A percentile compares a stretch with the other conserved stretches of the same genome.
Conservation (phyloP, 192 early-diverging fungal species). For the Obelidium mucronatum region DNA sequence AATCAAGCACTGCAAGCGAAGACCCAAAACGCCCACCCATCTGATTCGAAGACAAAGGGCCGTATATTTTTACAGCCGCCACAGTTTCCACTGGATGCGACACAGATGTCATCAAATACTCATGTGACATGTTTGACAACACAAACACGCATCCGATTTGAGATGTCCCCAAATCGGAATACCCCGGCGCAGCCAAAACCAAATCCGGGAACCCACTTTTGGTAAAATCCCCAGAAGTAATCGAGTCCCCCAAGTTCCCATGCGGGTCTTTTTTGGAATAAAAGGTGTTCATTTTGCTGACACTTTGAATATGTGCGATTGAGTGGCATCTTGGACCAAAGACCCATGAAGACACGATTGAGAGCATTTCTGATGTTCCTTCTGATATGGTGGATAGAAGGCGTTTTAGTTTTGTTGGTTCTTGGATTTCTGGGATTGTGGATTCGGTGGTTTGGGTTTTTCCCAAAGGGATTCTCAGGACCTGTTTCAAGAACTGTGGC, state of each 20-base stretch:
- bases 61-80: neutral
- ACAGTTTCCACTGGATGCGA: neutral
- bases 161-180: slow-evolving; percentile 2
- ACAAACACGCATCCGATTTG: slow-evolving; percentile 47
- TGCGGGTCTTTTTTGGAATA: slow-evolving; percentile 35
- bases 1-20: slow-evolving; percentile 77
- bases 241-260: slow-evolving; percentile 70
- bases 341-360: neutral
- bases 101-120: neutral
- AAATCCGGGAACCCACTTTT: neutral
- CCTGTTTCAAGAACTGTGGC: too few species aligned
- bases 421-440: too few species aligned
- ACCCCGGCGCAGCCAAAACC: slow-evolving; percentile 46
- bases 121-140: slow-evolving; percentile 10
- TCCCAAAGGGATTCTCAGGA: too few species aligned
- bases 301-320: neutral
- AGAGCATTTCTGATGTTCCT: slow-evolving; percentile 6
- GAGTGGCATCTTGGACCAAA: neutral
- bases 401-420: neutral
- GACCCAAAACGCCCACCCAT: slow-evolving; percentile 75
- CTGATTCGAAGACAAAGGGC: neutral
- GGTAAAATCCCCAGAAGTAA: slow-evolving; percentile 74
- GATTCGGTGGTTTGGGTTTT: too few species aligned
- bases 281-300: slow-evolving; percentile 13
- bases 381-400: neutral